Conservation (phyloP, 2,329 filamentous ascomycete species). For the Fonsecaea monophora region DNA sequence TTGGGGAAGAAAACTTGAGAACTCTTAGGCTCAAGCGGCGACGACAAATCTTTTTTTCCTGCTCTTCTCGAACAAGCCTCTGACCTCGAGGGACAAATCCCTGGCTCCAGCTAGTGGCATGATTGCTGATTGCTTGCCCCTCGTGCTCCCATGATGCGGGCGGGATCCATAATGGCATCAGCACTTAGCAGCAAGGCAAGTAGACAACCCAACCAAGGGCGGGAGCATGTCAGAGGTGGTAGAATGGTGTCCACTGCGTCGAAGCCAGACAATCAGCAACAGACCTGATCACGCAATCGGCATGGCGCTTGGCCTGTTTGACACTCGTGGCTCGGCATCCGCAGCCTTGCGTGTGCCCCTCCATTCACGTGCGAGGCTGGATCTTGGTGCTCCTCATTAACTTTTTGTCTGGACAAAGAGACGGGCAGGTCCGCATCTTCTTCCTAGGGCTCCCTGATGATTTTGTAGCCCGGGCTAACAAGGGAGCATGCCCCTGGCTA, state of each 20-base stretch:
- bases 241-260: slow-evolving; percentile 12
- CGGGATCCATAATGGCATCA: slow-evolving; percentile 30
- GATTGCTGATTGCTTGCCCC: slow-evolving; percentile 12
- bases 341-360: slow-evolving; percentile 13
- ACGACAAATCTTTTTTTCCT: slow-evolving; percentile 34
- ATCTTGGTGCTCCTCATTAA: not conserved
- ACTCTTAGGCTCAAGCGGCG: slow-evolving; percentile 8
- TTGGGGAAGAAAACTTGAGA: slow-evolving; percentile 3
- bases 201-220: not conserved
- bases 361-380: slow-evolving; percentile 16
- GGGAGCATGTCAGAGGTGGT: slow-evolving; percentile 19
- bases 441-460: not conserved
- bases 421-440: not conserved
- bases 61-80: not conserved
- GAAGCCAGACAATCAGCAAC: slow-evolving; percentile 25
- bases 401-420: not conserved
- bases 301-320: slow-evolving; percentile 5
- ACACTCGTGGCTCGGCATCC: slow-evolving; percentile 16
- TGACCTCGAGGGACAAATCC: slow-evolving; percentile 8
- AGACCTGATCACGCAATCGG: slow-evolving; percentile 27
- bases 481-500: not conserved
- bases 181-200: slow-evolving; percentile 8
- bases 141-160: slow-evolving; percentile 30
- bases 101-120: slow-evolving; percentile 10
- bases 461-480: not conserved